A percentile compares a stretch with the other conserved stretches of the same genome.
These are phyloP conservation scores for Pseudonitzschia multiseries DNA, from an alignment of 108 stramenopile genomes.

Conservation along the genomic window DNA sequence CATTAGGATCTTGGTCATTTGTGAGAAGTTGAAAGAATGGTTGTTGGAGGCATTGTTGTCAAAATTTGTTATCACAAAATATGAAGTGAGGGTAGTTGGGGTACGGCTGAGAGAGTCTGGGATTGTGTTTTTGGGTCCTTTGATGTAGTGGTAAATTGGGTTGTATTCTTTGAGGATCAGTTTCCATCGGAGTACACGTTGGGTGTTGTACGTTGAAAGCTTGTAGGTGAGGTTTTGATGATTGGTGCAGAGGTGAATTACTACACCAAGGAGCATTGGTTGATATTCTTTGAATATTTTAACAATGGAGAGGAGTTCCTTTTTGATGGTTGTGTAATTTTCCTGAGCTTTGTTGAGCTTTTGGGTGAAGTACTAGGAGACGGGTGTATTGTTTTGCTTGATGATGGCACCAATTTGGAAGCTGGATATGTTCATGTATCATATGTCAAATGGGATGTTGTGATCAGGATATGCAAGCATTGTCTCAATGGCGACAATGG, in stretches of 20 bases:
- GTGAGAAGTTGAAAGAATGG: too few relatives aligned
- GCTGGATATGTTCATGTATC: constrained; percentile 33
- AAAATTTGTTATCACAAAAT: too few relatives aligned
- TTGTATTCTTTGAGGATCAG: constrained; percentile 42
- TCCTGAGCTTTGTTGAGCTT: constrained; percentile 40
- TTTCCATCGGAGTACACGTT: too few relatives aligned
- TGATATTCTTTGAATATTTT: constrained; percentile 58
- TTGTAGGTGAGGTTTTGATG: constrained; percentile 40
- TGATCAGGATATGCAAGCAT: constrained; percentile 49
- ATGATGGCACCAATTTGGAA: constrained; percentile 43
- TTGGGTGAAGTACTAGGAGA: constrained; percentile 41
- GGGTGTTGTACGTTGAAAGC: constrained; percentile 17
- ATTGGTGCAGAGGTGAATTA: constrained; percentile 41
- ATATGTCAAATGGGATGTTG: constrained; percentile 26
- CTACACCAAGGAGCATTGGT: constrained; percentile 35
- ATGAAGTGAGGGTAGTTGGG: too few relatives aligned
- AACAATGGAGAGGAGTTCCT: constrained; percentile 49
- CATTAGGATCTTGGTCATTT: too few relatives aligned
- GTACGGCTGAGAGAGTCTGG: too few relatives aligned
- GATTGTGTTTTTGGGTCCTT: too few relatives aligned
- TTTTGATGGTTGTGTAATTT: constrained; percentile 38
- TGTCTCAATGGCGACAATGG: constrained; percentile 37
- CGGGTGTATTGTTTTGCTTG: constrained; percentile 38
- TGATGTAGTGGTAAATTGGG: constrained; percentile 1
- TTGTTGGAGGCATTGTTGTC: too few relatives aligned